Percentiles rank a stretch among this genome's conserved stretches.
These are phyloP conservation scores for Pseudogymnoascus sp. DNA, from an alignment of 2,329 filamentous ascomycete genomes.

Conservation along the genomic window DNA sequence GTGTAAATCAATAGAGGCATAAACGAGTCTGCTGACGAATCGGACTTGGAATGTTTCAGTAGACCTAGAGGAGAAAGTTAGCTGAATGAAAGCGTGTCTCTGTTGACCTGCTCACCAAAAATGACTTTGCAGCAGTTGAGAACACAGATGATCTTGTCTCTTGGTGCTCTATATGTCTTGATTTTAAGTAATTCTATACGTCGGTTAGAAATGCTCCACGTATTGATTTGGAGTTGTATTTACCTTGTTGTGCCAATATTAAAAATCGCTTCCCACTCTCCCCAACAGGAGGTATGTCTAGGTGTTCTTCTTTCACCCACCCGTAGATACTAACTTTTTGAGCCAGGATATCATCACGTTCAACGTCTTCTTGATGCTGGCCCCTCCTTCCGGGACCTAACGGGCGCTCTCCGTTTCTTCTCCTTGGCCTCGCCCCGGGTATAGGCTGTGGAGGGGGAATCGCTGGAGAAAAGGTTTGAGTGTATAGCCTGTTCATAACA, in stretches of 20 bases:
- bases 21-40: conserved; percentile 94
- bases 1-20: conserved; percentile 93
- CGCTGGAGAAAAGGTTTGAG: conserved; percentile 90
- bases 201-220: conserved; percentile 20
- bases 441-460: conserved; percentile 74
- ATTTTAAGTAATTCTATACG: conserved; percentile 82
- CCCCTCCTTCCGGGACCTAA: conserved; percentile 78
- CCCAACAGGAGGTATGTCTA: conserved; percentile 79
- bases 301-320: conserved; percentile 86
- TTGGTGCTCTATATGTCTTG: conserved; percentile 89
- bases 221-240: conserved; percentile 14
- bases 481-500: conserved; percentile 95
- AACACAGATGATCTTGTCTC: conserved; percentile 97
- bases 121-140: conserved; percentile 99
- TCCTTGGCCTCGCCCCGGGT: conserved; percentile 58
- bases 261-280: conserved; percentile 86
- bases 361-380: conserved; percentile 96
- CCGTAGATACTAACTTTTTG: conserved; percentile 97
- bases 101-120: conserved; percentile 56
- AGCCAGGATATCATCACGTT: conserved; percentile 87
- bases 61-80: conserved; percentile 47
- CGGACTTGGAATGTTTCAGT: conserved; percentile 82
- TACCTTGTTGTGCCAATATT: conserved; percentile 78
- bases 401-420: conserved; percentile 58
- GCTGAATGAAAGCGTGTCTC: background rate